Base-by-base conservation (phyloP, 2,329 filamentous ascomycete genomes). In the Aspergillus costaricaensis region DNA sequence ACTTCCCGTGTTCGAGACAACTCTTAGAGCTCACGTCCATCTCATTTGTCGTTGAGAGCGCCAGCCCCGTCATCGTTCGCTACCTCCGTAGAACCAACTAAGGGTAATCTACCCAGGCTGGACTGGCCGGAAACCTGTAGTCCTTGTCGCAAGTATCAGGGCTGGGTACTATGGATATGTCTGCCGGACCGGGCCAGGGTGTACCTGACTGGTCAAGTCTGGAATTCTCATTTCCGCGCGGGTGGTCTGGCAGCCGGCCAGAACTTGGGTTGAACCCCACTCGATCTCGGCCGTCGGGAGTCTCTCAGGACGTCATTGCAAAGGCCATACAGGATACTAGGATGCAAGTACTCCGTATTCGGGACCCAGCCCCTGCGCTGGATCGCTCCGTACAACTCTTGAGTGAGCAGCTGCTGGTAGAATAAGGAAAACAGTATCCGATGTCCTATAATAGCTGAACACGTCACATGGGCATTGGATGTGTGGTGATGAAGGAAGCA, bases 1-100 rank as follows among this genome's bases (percentile, higher is more conserved):
- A 64, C 61, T 54, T 65, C 62, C 62, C 63, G 62, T 57, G 62
- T 59, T 59, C 39, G 58, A 59, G 49, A 44, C 36, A 32, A 15
- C 43, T 43, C 30, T 36, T 14, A 3, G 32, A 36, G 32, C 32
- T 12, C 12, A 36, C 32, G 32, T 36, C 12, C 32, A 36, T 14
- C 12, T 36, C 32, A 15, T 15, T 36, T 14, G 32, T 36, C 12
- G 32, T 36, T 2, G 32, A 36, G 32, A 4, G 10, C 32, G 32
- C 32, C 32, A 14, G 32, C 32, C 32, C 32, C 32, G 32, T 36
- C 32, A 36, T 36, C 32, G 32, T 36, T 36, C 32, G 32, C 32
- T 36, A 36, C 32, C 32, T 36, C 32, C 32, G 32, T 36, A 36
- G 32, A 36, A 36, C 4, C 32, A 32, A 36, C 25, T 12, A 15